Evolutionary conservation across 2,329 filamentous ascomycete genomes (phyloP), one percentile per base, ranked within the genome.

Genomic region (Calonectria multiphialidica): DNA sequence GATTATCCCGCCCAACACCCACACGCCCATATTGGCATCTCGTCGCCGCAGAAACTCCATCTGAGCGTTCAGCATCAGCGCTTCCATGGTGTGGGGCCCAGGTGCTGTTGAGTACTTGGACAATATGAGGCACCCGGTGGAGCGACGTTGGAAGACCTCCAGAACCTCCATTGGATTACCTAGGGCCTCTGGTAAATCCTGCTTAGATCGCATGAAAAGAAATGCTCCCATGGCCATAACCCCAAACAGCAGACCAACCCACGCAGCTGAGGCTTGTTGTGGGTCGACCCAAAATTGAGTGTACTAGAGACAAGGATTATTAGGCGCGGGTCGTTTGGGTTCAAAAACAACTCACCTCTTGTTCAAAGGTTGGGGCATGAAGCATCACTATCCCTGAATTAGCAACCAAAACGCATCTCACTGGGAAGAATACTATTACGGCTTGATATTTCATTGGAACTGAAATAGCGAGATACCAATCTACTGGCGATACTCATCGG

Each of bases 381-480:
- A 76, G 71, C 2, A 74, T 64, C 5, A 77, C 75, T 77, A 0
- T 35, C 13, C 50, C 5, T 1, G 0, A 13, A 12, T 45, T 33
- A 63, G 28, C n/a, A 2, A 9, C 4, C 2, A 5, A 5, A 21
- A 0, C 2, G 0, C 13, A 9, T 6, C 33, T 35, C 9, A 35
- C 5, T 5, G 18, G 7, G 5, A 13, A 5, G 7, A 10, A 5
- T 5, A 6, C 10, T 15, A 35, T 66, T 40, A 77, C 75, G 68
- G 1, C 66, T 76, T 2, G 69, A 69, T n/a, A 76, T 76, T 2
- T 74, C 49, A 3, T 71, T 73, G 0, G 72, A 72, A 0, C 63
- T 77, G 12, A 77, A 77, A 40, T 77, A 77, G 0, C 74, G 74
- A 0, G 75, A 76, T 0, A 76, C 74, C 2, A 77, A 42, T 2